phyloP scores from a whole-genome alignment of 2,329 filamentous ascomycete genomes.

The Alternaria gansuensis region DNA sequence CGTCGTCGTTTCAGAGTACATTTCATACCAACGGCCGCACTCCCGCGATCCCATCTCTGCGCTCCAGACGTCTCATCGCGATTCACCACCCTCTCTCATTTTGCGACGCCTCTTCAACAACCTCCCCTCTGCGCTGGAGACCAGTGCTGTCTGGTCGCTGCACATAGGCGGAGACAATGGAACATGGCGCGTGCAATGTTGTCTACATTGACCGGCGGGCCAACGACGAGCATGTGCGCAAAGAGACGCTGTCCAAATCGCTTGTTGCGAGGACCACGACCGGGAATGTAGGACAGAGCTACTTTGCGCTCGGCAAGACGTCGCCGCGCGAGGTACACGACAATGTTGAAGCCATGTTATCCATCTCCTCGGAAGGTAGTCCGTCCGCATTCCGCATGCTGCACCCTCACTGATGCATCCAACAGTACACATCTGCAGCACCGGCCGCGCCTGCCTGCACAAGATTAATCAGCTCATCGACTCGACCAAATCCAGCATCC shows the following conservation, averaged over 20 bases:
- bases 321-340: constrained; percentile 48
- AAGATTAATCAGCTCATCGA: constrained; percentile 51
- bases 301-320: constrained; percentile 47
- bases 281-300: constrained; percentile 47
- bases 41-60: constrained; percentile 27
- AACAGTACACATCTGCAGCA: constrained; percentile 54
- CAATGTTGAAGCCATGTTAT: constrained; percentile 54
- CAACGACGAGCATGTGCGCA: constrained; percentile 52
- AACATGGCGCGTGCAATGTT: constrained; percentile 57
- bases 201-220: constrained; percentile 57
- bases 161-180: constrained; percentile 51
- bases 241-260: constrained; percentile 49
- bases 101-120: constrained; percentile 30
- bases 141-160: constrained; percentile 46
- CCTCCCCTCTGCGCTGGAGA: constrained; percentile 46
- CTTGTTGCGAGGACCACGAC: constrained; percentile 46
- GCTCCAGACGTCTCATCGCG: constrained; percentile 20
- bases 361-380: constrained; percentile 55
- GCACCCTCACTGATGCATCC: constrained; percentile 19
- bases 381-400: neutral
- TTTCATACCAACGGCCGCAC: constrained; percentile 37
- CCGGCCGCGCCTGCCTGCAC: constrained; percentile 51
- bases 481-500: constrained; percentile 43
- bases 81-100: constrained; percentile 25
- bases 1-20: constrained; percentile 48